Conservation (phyloP, 192 early-diverging fungal genomes). For the Chytriomyces sp. region DNA sequence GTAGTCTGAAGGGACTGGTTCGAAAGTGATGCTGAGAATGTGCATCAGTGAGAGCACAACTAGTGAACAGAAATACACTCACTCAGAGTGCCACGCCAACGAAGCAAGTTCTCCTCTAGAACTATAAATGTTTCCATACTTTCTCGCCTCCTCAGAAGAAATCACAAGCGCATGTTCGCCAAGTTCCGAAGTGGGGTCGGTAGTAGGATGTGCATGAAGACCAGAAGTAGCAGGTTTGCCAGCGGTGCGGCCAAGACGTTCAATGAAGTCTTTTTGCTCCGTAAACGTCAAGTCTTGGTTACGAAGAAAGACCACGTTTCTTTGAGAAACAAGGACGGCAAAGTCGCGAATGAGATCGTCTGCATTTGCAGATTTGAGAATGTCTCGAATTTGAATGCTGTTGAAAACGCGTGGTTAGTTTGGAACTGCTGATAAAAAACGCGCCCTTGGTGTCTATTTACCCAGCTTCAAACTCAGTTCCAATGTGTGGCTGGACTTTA, state of each 20-base stretch:
- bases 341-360: constrained; percentile 68
- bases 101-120: background rate
- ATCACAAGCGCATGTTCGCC: constrained; percentile 11
- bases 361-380: constrained; percentile 50
- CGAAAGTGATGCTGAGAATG: constrained; percentile 53
- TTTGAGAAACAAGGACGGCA: constrained; percentile 65
- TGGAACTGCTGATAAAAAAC: background rate
- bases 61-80: too few relatives aligned
- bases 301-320: constrained; percentile 73
- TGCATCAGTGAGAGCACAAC: background rate
- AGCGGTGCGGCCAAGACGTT: constrained; percentile 13
- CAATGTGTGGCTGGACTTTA: constrained; percentile 64
- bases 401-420: constrained; percentile 33
- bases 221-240: constrained; percentile 30
- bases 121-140: background rate
- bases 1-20: constrained; percentile 58
- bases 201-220: constrained; percentile 29
- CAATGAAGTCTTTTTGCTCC: constrained; percentile 58
- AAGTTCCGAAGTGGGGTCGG: constrained; percentile 1
- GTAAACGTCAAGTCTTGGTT: constrained; percentile 67
- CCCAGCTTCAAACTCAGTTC: constrained; percentile 68
- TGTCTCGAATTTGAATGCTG: constrained; percentile 28
- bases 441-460: background rate
- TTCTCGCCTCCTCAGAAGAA: constrained; percentile 16
- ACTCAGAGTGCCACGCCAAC: constrained; percentile 28